phyloP scores from a whole-genome alignment of 2,329 filamentous ascomycete species.

The Zymoseptoria tritici region DNA sequence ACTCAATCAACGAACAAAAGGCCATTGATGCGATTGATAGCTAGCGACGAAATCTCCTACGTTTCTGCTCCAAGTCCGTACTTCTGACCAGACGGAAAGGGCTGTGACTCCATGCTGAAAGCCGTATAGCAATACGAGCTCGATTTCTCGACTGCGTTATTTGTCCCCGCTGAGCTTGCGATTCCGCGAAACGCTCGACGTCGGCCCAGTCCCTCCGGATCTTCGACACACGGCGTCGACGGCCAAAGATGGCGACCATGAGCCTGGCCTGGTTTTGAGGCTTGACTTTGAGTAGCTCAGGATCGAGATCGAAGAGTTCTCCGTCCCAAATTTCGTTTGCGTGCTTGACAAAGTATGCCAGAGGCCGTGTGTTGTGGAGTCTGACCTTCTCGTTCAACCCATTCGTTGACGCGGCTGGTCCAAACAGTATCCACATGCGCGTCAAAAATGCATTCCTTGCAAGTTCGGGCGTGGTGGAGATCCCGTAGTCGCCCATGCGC shows the following conservation, averaged over 20 bases:
- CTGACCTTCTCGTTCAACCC: constrained; percentile 15
- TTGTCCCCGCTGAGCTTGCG: background rate
- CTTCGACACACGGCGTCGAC: constrained; percentile 2
- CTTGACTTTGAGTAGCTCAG: constrained; percentile 10
- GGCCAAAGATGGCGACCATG: constrained; percentile 20
- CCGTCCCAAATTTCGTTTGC: constrained; percentile 25
- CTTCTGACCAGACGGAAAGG: constrained; percentile 9
- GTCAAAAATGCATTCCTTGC: constrained; percentile 18
- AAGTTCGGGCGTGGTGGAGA: constrained; percentile 7
- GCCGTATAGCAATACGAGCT: background rate
- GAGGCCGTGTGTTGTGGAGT: constrained; percentile 16
- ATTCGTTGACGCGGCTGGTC: constrained; percentile 22
- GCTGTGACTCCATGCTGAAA: constrained; percentile 13
- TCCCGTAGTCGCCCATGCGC: constrained; percentile 18
- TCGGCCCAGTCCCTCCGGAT: constrained; percentile 16
- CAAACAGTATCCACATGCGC: constrained; percentile 31
- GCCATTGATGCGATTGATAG: constrained; percentile 28
- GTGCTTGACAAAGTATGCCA: constrained; percentile 25
- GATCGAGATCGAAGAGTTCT: constrained; percentile 12
- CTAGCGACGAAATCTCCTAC: constrained; percentile 1
- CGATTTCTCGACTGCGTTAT: background rate
- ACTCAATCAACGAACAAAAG: constrained; percentile 32
- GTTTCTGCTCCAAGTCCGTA: background rate
- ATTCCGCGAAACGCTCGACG: constrained; percentile 15
- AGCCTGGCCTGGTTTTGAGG: constrained; percentile 7